These are phyloP conservation scores for Xenosphaeropsis pyriputrescens DNA, from an alignment of 2,329 filamentous ascomycete genomes.

Conservation along the genomic window DNA sequence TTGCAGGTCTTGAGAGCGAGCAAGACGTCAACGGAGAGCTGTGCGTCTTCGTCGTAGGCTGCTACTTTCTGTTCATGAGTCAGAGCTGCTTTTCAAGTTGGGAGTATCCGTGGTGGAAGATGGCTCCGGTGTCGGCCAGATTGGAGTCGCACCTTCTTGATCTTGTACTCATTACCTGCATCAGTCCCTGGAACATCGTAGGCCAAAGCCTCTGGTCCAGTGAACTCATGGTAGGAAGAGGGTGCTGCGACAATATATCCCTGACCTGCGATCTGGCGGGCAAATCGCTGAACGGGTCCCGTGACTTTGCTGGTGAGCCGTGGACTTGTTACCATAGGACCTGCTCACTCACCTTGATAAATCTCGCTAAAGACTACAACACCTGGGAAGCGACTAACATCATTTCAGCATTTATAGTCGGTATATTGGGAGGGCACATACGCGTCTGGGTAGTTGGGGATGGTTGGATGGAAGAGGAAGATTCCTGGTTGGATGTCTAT, in stretches of 20 bases:
- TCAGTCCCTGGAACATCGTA: conserved; percentile 86
- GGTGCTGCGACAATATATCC: conserved; percentile 89
- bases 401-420: conserved; percentile 3
- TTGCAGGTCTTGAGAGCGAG: conserved; percentile 65
- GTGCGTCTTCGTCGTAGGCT: conserved; percentile 74
- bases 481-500: conserved; percentile 42
- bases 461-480: conserved; percentile 75
- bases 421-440: conserved; percentile 21
- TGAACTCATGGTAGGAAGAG: conserved; percentile 89
- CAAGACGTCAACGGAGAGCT: conserved; percentile 52
- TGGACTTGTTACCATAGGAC: conserved; percentile 2
- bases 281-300: conserved; percentile 78
- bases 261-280: conserved; percentile 79
- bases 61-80: conserved; percentile 44
- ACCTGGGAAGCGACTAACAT: conserved; percentile 56
- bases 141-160: conserved; percentile 45
- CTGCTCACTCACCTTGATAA: conserved; percentile 60
- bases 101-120: too few species aligned
- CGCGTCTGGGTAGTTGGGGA: conserved; percentile 76
- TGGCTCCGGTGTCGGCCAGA: too few species aligned
- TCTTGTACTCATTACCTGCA: conserved; percentile 73
- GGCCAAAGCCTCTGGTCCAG: conserved; percentile 64
- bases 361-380: conserved; percentile 89
- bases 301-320: conserved; percentile 38
- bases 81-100: too few species aligned